Conservation (phyloP, 345 rosid genomes). For the Populus deltoides region DNA sequence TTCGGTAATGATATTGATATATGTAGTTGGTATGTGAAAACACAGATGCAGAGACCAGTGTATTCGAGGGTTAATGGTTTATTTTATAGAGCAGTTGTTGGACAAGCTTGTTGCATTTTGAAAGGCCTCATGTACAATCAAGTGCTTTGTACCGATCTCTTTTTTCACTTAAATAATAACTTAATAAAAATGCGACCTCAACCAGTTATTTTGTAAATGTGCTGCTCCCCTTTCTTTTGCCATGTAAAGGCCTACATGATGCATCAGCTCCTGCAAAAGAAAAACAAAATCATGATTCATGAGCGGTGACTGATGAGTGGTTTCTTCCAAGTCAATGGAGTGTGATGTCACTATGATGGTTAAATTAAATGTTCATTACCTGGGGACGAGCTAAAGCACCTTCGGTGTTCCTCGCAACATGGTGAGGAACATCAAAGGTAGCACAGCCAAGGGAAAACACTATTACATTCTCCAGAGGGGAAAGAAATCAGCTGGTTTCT, state of each 20-base stretch:
- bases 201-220: not conserved
- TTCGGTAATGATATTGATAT: not conserved
- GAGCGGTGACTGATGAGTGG: not conserved
- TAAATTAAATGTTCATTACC: conserved; percentile 32
- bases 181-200: conserved; percentile 11
- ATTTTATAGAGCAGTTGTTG: not conserved
- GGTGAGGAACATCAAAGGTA: conserved; percentile 65
- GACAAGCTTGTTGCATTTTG: not conserved
- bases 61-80: not conserved
- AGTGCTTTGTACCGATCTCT: not conserved
- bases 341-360: not conserved
- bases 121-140: not conserved
- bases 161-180: not conserved
- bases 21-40: not conserved
- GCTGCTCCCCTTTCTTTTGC: conserved; percentile 91
- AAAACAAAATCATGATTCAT: not conserved
- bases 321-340: not conserved
- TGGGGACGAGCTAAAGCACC: conserved; percentile 78
- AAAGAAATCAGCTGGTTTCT: conserved; percentile 58
- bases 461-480: conserved; percentile 59
- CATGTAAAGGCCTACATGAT: conserved; percentile 83
- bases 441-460: conserved; percentile 80
- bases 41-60: conserved; percentile 1
- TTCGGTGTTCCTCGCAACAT: conserved; percentile 46
- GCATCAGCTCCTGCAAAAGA: conserved; percentile 68